These are phyloP conservation scores for Otatea glauca DNA, from an alignment of 176 grass and related monocot species.

Conservation along the genomic window DNA sequence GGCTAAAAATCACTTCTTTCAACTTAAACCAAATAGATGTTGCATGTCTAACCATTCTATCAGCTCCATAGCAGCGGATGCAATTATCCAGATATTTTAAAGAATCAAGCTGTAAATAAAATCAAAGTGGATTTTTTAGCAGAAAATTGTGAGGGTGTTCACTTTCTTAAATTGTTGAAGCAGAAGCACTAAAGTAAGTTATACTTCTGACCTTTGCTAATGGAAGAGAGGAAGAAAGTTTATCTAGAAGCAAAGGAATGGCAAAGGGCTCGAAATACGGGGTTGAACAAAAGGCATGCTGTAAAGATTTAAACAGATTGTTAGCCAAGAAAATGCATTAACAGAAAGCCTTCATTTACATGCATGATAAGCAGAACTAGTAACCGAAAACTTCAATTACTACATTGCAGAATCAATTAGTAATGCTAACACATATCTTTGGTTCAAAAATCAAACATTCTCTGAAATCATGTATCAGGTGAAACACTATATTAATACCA, in stretches of 20 bases:
- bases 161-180: conserved; percentile 39
- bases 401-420: neutral
- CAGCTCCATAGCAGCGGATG: conserved; percentile 76
- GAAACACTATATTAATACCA: conserved; percentile 63
- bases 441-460: neutral
- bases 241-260: conserved; percentile 93
- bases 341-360: conserved; percentile 13
- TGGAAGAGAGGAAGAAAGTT: conserved; percentile 84
- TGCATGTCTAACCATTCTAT: conserved; percentile 77
- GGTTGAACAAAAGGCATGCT: conserved; percentile 82
- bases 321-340: conserved; percentile 39
- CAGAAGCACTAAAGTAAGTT: conserved; percentile 40
- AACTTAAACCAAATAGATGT: conserved; percentile 72
- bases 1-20: conserved; percentile 79
- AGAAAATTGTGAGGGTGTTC: conserved; percentile 20
- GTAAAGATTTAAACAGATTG: conserved; percentile 54
- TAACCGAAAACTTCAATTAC: conserved; percentile 12
- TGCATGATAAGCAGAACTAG: conserved; percentile 29
- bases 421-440: conserved; percentile 10
- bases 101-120: conserved; percentile 85
- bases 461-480: conserved; percentile 23
- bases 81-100: conserved; percentile 92
- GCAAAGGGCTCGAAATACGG: conserved; percentile 74
- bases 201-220: conserved; percentile 79
- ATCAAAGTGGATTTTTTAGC: conserved; percentile 32